Percentiles rank a stretch among this genome's conserved stretches.
These are phyloP conservation scores for Cladosporium phlei DNA, from an alignment of 2,329 filamentous ascomycete genomes.

Conservation along the genomic window DNA sequence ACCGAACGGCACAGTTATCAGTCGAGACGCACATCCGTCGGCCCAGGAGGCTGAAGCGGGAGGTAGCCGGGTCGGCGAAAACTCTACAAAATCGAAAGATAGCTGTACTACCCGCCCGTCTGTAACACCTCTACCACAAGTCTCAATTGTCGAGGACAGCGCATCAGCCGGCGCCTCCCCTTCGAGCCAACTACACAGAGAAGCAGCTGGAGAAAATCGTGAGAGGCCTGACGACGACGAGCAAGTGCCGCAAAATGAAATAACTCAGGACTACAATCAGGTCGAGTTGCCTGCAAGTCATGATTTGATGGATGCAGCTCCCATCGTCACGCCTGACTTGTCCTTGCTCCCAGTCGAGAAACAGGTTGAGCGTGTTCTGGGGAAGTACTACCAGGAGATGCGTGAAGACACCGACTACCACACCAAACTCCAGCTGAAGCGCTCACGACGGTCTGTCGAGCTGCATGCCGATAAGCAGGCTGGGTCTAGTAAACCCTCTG, in stretches of 20 bases:
- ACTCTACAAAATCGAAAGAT: too few relatives aligned
- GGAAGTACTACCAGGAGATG: conserved; percentile 25
- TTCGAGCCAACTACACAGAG: conserved; percentile 1
- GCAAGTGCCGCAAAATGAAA: background rate
- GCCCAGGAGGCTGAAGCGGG: too few relatives aligned
- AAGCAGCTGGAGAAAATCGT: background rate
- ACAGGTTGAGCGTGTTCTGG: conserved; percentile 22
- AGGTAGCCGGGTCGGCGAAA: too few relatives aligned
- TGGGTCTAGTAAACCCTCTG: background rate
- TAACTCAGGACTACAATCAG: background rate
- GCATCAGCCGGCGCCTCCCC: conserved; percentile 2
- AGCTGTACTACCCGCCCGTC: too few relatives aligned
- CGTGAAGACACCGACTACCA: conserved; percentile 27
- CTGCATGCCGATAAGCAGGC: background rate
- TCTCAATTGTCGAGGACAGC: background rate
- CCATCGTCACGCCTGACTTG: background rate
- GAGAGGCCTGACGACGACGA: background rate
- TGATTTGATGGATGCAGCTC: background rate
- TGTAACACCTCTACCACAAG: too few relatives aligned
- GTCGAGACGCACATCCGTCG: too few relatives aligned
- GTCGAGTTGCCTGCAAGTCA: background rate
- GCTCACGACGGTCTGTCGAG: conserved; percentile 17
- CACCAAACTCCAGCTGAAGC: conserved; percentile 19
- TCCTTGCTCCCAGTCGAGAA: background rate
- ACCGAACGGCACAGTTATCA: too few relatives aligned